These are phyloP conservation scores for Chaetomium strumarium DNA, from an alignment of 2,329 filamentous ascomycete genomes.

Conservation along the genomic window DNA sequence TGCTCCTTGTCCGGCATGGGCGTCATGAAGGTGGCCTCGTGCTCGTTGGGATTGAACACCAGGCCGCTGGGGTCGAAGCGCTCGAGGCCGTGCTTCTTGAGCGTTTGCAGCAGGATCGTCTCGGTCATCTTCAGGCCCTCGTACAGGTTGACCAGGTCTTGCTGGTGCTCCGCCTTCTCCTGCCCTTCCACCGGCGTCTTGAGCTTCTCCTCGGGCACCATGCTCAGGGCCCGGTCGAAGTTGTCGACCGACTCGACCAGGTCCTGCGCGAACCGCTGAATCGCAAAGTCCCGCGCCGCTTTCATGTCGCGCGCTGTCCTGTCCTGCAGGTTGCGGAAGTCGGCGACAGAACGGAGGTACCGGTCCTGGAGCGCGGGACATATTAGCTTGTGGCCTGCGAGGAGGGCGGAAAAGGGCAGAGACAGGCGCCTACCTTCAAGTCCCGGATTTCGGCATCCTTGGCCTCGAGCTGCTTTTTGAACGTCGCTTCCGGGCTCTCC, in stretches of 20 bases:
- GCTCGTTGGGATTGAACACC: conserved; percentile 93
- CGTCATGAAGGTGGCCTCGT: conserved; percentile 94
- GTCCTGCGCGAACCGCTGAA: conserved; percentile 92
- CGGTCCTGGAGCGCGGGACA: conserved; percentile 67
- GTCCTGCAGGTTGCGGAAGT: conserved; percentile 97
- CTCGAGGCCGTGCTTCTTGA: conserved; percentile 92
- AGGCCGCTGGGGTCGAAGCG: conserved; percentile 76
- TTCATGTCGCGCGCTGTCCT: conserved; percentile 88
- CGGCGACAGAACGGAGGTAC: conserved; percentile 87
- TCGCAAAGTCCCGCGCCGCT: conserved; percentile 82
- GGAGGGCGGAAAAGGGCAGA: background rate
- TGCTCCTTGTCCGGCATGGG: conserved; percentile 84
- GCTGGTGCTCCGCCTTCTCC: conserved; percentile 47
- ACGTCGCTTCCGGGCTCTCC: conserved; percentile 35
- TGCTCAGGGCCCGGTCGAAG: conserved; percentile 83
- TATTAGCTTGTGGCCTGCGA: conserved; percentile 10
- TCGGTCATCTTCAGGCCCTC: conserved; percentile 96
- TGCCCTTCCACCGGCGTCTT: conserved; percentile 32
- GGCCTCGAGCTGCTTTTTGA: conserved; percentile 48
- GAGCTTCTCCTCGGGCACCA: conserved; percentile 71
- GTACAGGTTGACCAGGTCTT: conserved; percentile 75
- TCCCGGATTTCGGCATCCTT: conserved; percentile 57
- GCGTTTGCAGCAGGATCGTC: conserved; percentile 74
- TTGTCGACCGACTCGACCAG: conserved; percentile 95
- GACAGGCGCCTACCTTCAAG: conserved; percentile 63